Evolutionary conservation across 352 stramenopile genomes (phyloP), one percentile per base, ranked within the genome.

Genomic region (Phytopythium sindhum): DNA sequence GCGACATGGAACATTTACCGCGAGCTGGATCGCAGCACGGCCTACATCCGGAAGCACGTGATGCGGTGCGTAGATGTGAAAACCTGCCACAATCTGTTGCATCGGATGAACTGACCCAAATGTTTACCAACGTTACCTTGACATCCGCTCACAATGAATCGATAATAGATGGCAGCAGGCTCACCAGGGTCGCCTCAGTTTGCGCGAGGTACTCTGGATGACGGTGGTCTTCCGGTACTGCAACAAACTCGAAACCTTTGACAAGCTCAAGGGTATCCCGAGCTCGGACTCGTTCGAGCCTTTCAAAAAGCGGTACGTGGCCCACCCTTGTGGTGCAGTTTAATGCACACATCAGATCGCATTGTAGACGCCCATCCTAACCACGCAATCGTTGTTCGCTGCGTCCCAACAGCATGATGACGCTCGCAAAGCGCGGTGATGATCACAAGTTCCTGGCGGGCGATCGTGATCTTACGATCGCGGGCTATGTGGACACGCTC

Each of bases 1-100:
- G 84, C 81, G 66, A 90, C 80, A 4, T 91, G 85, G 69, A 94
- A 94, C 68, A 88, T 91, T 28, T 94, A 94, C 69, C 85, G 85
- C 21, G 83, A 92, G 64, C 70, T 94, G 19, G 85, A 94, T 63
- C 83, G 85, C 52, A 92, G 81, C 60, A 92, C 85, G 19, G 81
- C 85, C 19, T 94, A 90, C 65, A 63, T 94, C 35, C 83, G 85
- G 26, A 94, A 94, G 74, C 77, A 88, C 62, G 83, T 88, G 42
- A 62, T 94, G 54, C 76, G 81, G 74, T 82, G 61, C 12, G 69
- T 54, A 33, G 17, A 31, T 23, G 23, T 15, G 42, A 48, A 48
- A n/a, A n/a, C 9, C 7, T 48, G 42, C 6, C 42, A 48, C n/a
- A 10, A 29, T 52, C 7, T 8, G 8, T 10, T 19, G 7, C 44